Evolutionary conservation across 2,329 filamentous ascomycete genomes (phyloP).

Genomic region (Dendrostoma leiphaemia): DNA sequence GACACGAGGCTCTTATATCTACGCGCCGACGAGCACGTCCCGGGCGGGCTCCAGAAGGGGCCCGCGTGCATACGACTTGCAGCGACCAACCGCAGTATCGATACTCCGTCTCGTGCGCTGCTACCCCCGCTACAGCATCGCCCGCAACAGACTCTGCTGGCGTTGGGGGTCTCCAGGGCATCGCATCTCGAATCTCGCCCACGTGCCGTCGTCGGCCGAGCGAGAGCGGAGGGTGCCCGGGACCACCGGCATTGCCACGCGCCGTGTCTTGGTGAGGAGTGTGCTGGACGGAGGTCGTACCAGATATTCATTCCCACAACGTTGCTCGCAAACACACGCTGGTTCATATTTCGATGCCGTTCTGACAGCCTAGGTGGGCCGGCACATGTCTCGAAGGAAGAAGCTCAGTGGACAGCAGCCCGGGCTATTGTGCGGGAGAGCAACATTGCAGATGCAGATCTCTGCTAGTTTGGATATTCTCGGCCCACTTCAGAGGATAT

Average conservation of each 20-base stretch:
- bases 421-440: neutral
- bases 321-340: neutral
- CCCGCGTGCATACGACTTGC: neutral
- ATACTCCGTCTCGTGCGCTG: neutral
- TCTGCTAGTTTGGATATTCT: neutral
- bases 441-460: neutral
- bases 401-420: conserved; percentile 5
- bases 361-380: neutral
- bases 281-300: too few relatives aligned
- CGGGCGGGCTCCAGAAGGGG: neutral
- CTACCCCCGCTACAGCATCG: neutral
- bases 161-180: neutral
- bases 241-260: neutral
- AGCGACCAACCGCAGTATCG: conserved; percentile 1
- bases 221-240: neutral
- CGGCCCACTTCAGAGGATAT: neutral
- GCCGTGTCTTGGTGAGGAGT: neutral
- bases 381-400: conserved; percentile 2
- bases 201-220: neutral
- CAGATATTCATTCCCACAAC: too few relatives aligned
- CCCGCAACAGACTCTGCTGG: neutral
- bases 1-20: neutral
- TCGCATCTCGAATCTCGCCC: neutral
- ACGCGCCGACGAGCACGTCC: neutral
- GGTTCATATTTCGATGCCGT: neutral